phyloP scores from a whole-genome alignment of 2,329 filamentous ascomycete species.

The Dothistroma septosporum region DNA sequence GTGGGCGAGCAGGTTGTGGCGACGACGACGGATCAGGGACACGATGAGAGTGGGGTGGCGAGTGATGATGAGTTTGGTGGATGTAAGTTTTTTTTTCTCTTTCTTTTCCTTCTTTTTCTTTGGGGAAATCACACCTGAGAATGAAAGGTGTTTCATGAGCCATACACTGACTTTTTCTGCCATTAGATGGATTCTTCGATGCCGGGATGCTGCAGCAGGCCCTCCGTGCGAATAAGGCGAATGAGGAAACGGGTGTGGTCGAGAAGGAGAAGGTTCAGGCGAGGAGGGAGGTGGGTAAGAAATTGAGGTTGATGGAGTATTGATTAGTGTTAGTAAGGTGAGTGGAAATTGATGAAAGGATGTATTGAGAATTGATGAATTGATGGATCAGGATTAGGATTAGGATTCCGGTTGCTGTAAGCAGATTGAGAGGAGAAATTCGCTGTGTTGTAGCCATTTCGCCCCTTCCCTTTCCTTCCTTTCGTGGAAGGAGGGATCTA shows the following conservation, averaged over 20 bases:
- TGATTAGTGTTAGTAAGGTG: conserved; percentile 32
- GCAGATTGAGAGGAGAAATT: no score
- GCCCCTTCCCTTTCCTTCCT: no score
- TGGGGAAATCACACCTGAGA: no score
- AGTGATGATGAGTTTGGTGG: conserved; percentile 89
- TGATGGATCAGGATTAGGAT: background rate
- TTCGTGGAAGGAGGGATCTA: no score
- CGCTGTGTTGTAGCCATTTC: no score
- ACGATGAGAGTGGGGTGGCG: conserved; percentile 63
- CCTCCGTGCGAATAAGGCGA: conserved; percentile 63
- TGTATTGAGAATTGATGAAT: background rate
- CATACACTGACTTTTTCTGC: conserved; percentile 6
- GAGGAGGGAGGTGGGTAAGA: conserved; percentile 69
- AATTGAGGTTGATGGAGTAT: conserved; percentile 66
- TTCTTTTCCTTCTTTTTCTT: no score
- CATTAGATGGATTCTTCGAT: conserved; percentile 89
- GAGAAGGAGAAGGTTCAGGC: conserved; percentile 59
- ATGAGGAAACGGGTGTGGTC: conserved; percentile 42
- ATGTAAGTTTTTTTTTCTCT: no score
- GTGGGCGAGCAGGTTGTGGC: conserved; percentile 50
- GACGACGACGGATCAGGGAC: conserved; percentile 51
- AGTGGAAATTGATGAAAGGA: background rate
- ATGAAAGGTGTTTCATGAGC: no score
- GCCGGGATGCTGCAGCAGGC: conserved; percentile 90
- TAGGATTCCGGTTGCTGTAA: no score